phyloP scores from a whole-genome alignment of 2,329 filamentous ascomycete genomes.

The Sclerotinia borealis region DNA sequence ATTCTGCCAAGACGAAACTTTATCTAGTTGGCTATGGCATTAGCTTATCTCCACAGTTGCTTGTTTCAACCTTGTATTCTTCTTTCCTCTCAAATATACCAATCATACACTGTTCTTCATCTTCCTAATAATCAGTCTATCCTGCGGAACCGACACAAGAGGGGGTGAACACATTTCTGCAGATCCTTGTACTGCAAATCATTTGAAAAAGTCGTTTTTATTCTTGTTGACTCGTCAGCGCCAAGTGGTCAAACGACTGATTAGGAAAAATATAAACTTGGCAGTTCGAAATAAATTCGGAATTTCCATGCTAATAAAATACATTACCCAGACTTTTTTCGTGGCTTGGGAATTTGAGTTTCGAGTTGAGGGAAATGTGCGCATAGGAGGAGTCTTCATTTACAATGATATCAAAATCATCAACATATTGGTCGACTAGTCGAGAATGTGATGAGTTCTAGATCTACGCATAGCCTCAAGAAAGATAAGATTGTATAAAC shows the following conservation, averaged over 20 bases:
- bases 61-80: not conserved
- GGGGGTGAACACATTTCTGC: not conserved
- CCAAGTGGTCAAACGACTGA: not conserved
- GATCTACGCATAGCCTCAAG: not conserved
- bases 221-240: not conserved
- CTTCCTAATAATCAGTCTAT: not conserved
- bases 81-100: not conserved
- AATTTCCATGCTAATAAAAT: not conserved
- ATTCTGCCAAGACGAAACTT: not conserved
- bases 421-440: no score
- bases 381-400: not conserved
- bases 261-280: not conserved
- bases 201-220: not conserved
- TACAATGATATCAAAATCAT: not conserved
- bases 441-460: no score
- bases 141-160: not conserved
- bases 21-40: not conserved
- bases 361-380: not conserved
- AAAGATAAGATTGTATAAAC: not conserved
- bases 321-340: not conserved
- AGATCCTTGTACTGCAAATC: not conserved
- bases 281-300: not conserved
- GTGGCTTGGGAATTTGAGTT: not conserved
- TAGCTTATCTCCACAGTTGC: not conserved
- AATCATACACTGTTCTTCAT: not conserved